Base-by-base conservation (phyloP, 306 rosid species). In the Lagenaria siceraria region DNA sequence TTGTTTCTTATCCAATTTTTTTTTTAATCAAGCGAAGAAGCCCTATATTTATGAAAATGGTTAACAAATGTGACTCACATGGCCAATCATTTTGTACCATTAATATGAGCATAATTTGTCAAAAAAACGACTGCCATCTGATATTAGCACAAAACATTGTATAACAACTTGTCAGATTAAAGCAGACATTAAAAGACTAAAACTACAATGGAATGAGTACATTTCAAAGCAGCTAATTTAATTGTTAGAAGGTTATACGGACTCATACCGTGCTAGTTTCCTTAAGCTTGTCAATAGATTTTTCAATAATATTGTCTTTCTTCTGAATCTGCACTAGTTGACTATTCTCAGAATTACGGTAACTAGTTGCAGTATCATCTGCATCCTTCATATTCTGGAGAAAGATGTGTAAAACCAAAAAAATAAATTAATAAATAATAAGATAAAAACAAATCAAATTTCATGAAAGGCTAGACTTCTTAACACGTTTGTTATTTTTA, bases 201-300 rank as follows among this genome's bases (percentile, higher is more conserved):
- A 12, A 21, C 31, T 69, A 69, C 46, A 19, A 60, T 24, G 21
- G 43, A 14, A 13, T 38, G 31, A 40, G 38, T 21, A 56, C 4
- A 21, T 4, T 22, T 19, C 53, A 62, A 43, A n/a, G 29, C 29
- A 51, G 60, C 55, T 51, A 31, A n/a, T 62, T 63, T n/a, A 77
- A 46, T 21, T 42, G 48, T 38, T 17, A 79, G 62, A 76, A 79
- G 78, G 56, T 46, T 53, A 10, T 60, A 54, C 25, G 49, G 61
- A 66, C 66, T 79, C 87, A 77, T 92, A 95, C 98, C 79, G 88
- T 88, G 84, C 93, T 82, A 48, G 97, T 79, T 92, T 92, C 92
- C 83, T 89, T 90, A 42, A 95, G 85, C 84, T 90, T 92, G 82
- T 83, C 88, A 31, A 92, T 21, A 61, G 97, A 92, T 80, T 87